A percentile compares a stretch with the other conserved stretches of the same genome.
Evolutionary conservation across 2,329 filamentous ascomycete genomes (phyloP).

Genomic region (Talaromyces sp.): DNA sequence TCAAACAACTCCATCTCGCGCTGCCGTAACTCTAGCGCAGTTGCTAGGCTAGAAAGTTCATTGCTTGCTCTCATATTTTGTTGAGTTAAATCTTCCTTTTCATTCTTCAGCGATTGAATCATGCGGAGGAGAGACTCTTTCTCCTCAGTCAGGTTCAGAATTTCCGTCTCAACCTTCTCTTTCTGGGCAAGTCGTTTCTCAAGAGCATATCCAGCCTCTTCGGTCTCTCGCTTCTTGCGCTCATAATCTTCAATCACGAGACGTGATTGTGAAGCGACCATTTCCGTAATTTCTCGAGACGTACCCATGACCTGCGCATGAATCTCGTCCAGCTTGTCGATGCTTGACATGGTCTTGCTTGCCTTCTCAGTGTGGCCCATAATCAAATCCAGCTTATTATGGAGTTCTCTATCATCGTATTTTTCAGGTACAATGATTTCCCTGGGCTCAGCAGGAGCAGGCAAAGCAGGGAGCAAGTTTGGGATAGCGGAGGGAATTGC

Average conservation of each 20-base stretch:
- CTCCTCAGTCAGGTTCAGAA: slow-evolving; percentile 50
- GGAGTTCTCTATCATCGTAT: slow-evolving; percentile 56
- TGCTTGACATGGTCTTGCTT: slow-evolving; percentile 64
- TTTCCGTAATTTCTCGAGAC: slow-evolving; percentile 75
- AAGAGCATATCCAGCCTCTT: slow-evolving; percentile 73
- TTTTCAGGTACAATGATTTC: slow-evolving; percentile 43
- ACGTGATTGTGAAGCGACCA: slow-evolving; percentile 70
- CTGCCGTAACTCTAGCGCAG: slow-evolving; percentile 77
- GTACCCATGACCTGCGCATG: slow-evolving; percentile 81
- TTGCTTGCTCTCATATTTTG: slow-evolving; percentile 77
- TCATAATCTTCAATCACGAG: slow-evolving; percentile 73
- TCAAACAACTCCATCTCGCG: slow-evolving; percentile 94
- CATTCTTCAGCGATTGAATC: slow-evolving; percentile 42
- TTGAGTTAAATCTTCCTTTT: slow-evolving; percentile 63
- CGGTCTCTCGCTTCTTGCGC: slow-evolving; percentile 69
- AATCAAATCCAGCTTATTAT: slow-evolving; percentile 52
- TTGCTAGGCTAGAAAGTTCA: slow-evolving; percentile 87
- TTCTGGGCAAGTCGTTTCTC: slow-evolving; percentile 68
- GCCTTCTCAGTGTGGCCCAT: slow-evolving; percentile 50
- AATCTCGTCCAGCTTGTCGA: slow-evolving; percentile 81
- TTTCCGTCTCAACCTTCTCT: slow-evolving; percentile 53
- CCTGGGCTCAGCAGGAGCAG: slow-evolving; percentile 30
- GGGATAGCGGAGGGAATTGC: slow-evolving; percentile 48
- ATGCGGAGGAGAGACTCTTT: slow-evolving; percentile 58
- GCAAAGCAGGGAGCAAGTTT: slow-evolving; percentile 50